Evolutionary conservation across 164 flowering plant genomes (phyloP).

Genomic region (Liriodendron chinense): DNA sequence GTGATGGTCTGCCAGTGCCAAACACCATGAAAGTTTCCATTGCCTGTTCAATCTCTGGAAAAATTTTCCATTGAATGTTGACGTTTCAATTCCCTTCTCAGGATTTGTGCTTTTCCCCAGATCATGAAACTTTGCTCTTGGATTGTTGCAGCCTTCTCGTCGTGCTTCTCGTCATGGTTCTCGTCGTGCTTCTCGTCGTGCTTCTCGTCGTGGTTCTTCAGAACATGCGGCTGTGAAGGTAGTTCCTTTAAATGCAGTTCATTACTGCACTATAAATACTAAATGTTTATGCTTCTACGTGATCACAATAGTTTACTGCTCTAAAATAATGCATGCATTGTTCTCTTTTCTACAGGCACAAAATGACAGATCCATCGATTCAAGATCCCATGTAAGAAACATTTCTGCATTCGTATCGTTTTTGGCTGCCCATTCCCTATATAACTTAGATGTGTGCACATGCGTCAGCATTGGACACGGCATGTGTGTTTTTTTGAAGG

Average conservation of each 20-base stretch:
- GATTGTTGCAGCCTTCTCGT: slow-evolving; percentile 5
- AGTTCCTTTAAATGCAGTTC: neutral
- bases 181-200: too few relatives aligned
- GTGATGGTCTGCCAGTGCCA: too few relatives aligned
- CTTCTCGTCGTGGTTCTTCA: neutral
- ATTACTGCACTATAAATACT: neutral
- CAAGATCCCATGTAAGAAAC: slow-evolving; percentile 13
- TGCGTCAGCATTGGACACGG: neutral
- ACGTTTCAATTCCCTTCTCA: neutral
- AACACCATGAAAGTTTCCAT: too few relatives aligned
- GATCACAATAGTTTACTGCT: neutral
- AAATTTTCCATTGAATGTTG: too few relatives aligned
- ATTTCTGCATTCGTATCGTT: neutral
- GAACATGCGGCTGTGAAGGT: slow-evolving; percentile 8
- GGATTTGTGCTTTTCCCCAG: neutral
- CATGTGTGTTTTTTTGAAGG: too few relatives aligned
- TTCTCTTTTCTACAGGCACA: slow-evolving; percentile 5
- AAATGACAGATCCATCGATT: slow-evolving; percentile 12
- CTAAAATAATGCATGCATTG: neutral
- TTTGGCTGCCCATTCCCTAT: neutral
- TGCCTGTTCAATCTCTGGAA: too few relatives aligned
- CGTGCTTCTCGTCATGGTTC: neutral
- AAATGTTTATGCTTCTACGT: neutral
- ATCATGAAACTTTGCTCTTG: neutral
- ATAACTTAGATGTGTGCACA: neutral